A percentile compares a stretch with the other conserved stretches of the same genome.
Conservation (phyloP, 2,329 filamentous ascomycete species). For the Laburnicola sp. region DNA sequence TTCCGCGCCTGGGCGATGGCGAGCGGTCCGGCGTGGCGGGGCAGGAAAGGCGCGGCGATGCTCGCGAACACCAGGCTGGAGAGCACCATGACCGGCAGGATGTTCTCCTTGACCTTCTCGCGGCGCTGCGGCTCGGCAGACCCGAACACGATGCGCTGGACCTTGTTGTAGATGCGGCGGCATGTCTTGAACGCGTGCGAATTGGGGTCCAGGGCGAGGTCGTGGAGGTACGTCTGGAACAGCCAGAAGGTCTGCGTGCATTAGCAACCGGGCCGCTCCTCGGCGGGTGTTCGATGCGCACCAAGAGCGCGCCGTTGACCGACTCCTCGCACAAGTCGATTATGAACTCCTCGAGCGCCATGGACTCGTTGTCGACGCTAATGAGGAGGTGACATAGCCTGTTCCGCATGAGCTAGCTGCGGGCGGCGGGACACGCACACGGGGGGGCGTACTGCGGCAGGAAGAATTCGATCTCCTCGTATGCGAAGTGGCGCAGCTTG, state of each 20-base stretch:
- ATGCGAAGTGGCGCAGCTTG: slow-evolving; percentile 85
- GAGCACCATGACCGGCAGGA: slow-evolving; percentile 76
- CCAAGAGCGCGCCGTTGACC: slow-evolving; percentile 79
- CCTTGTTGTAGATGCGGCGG: slow-evolving; percentile 82
- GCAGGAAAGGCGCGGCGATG: slow-evolving; percentile 72
- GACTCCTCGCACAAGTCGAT: slow-evolving; percentile 85
- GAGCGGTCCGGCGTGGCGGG: slow-evolving; percentile 77
- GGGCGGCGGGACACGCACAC: slow-evolving; percentile 14
- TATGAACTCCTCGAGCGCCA: slow-evolving; percentile 86
- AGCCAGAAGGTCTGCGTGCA: slow-evolving; percentile 77
- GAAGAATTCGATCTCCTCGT: slow-evolving; percentile 93
- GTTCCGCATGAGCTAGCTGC: slow-evolving; percentile 46
- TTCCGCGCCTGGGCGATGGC: slow-evolving; percentile 81
- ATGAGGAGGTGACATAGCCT: slow-evolving; percentile 81
- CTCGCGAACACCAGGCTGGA: slow-evolving; percentile 79
- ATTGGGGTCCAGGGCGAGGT: slow-evolving; percentile 74
- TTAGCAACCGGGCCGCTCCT: slow-evolving; percentile 30
- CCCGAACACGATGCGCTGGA: slow-evolving; percentile 85
- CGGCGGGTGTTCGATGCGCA: slow-evolving; percentile 51
- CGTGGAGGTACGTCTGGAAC: slow-evolving; percentile 84
- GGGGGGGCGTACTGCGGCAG: slow-evolving; percentile 60
- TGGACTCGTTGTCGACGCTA: slow-evolving; percentile 86
- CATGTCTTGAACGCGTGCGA: slow-evolving; percentile 80
- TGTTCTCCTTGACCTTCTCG: slow-evolving; percentile 80
- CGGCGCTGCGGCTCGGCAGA: slow-evolving; percentile 68